Evolutionary conservation across 495 filamentous ascomycete genomes (phyloP).

Genomic region (Sphaerosporella brunnea): DNA sequence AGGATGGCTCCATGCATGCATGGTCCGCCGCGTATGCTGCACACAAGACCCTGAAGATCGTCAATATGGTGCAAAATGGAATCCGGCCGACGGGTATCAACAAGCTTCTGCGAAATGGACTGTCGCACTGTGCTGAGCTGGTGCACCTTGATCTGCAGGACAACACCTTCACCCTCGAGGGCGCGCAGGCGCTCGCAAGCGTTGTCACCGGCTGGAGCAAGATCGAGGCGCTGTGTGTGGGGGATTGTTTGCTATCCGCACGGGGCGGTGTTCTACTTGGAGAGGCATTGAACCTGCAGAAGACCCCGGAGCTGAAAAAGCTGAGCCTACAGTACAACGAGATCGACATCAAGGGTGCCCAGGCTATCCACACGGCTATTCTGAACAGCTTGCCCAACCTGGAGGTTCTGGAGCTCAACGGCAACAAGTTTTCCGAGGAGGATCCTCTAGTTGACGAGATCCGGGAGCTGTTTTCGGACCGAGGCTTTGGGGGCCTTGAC

Average conservation of each 20-base stretch:
- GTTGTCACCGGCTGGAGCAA: slow-evolving; percentile 60
- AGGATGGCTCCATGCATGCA: slow-evolving; percentile 86
- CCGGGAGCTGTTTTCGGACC: slow-evolving; percentile 47
- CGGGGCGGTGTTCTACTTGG: slow-evolving; percentile 61
- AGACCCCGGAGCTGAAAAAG: slow-evolving; percentile 58
- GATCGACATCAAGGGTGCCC: slow-evolving; percentile 55
- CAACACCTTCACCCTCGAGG: slow-evolving; percentile 79
- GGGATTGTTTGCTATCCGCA: slow-evolving; percentile 69
- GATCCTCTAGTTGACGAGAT: slow-evolving; percentile 58
- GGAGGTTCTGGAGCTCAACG: slow-evolving; percentile 70
- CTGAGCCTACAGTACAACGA: slow-evolving; percentile 89
- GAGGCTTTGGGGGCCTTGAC: slow-evolving; percentile 78
- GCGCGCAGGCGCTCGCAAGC: slow-evolving; percentile 58
- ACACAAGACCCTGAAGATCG: slow-evolving; percentile 57
- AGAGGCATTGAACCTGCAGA: slow-evolving; percentile 50
- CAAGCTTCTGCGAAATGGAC: slow-evolving; percentile 54
- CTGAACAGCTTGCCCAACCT: slow-evolving; percentile 31
- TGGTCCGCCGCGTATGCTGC: slow-evolving; percentile 77
- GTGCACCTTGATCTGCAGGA: slow-evolving; percentile 79
- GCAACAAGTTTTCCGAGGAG: slow-evolving; percentile 83
- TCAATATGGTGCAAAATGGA: slow-evolving; percentile 98
- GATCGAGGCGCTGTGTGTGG: slow-evolving; percentile 68
- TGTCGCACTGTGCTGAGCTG: slow-evolving; percentile 46
- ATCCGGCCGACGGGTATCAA: slow-evolving; percentile 86
- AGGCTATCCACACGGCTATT: slow-evolving; percentile 46